phyloP scores from a whole-genome alignment of 2,329 filamentous ascomycete species.

The Paecilomyces variotii region DNA sequence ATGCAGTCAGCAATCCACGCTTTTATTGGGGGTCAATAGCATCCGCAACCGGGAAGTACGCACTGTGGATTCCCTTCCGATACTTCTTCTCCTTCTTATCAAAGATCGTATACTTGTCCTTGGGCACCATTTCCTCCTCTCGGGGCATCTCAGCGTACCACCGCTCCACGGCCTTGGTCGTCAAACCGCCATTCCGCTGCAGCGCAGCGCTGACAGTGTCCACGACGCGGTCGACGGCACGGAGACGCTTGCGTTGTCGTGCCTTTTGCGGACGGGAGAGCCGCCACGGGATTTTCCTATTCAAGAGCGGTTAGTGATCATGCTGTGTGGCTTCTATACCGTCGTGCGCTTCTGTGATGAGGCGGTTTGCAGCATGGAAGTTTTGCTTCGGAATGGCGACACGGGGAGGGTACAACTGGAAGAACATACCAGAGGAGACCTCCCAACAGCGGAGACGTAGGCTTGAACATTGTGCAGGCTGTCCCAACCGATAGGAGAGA shows the following conservation, averaged over 20 bases:
- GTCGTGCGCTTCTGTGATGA: not conserved
- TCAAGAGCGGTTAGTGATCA: slow-evolving; percentile 13
- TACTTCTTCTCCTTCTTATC: slow-evolving; percentile 94
- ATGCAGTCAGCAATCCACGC: slow-evolving; percentile 4
- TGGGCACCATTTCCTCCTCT: slow-evolving; percentile 89
- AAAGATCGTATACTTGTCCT: slow-evolving; percentile 97
- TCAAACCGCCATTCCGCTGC: slow-evolving; percentile 60
- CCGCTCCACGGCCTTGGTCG: slow-evolving; percentile 67
- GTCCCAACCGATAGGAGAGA: slow-evolving; percentile 5
- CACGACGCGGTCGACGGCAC: slow-evolving; percentile 80
- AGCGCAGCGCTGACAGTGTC: slow-evolving; percentile 73
- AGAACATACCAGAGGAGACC: slow-evolving; percentile 69
- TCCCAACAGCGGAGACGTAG: slow-evolving; percentile 65
- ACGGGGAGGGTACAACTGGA: not conserved
- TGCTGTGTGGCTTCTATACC: not conserved
- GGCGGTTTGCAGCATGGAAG: not conserved
- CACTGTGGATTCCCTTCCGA: slow-evolving; percentile 95
- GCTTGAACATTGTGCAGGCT: slow-evolving; percentile 64
- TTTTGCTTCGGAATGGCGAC: not conserved
- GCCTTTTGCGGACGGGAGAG: slow-evolving; percentile 86
- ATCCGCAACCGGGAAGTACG: slow-evolving; percentile 31
- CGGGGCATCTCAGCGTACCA: slow-evolving; percentile 97
- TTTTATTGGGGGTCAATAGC: not conserved
- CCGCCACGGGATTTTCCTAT: slow-evolving; percentile 92
- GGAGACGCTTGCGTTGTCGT: slow-evolving; percentile 73